phyloP scores from a whole-genome alignment of 106 monocot genomes.

The Narthecium ossifragum region DNA sequence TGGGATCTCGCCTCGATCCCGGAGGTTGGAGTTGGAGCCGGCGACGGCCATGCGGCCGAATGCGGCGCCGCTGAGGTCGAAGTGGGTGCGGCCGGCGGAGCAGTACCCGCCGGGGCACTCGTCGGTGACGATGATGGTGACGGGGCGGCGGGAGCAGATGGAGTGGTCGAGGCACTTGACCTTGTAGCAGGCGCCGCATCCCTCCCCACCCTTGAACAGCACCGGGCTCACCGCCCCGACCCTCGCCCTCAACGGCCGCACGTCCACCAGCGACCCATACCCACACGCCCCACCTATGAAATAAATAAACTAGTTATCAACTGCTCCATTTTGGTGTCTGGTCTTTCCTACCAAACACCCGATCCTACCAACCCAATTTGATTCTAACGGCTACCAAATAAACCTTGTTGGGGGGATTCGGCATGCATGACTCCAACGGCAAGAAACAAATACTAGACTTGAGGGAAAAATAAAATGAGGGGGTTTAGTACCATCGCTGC shows the following conservation, averaged over 20 bases:
- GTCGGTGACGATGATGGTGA: slow-evolving; percentile 86
- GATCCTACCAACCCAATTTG: neutral
- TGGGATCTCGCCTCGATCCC: slow-evolving; percentile 72
- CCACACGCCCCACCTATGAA: slow-evolving; percentile 86
- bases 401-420: neutral
- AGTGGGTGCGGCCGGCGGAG: slow-evolving; percentile 64
- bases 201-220: slow-evolving; percentile 78
- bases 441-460: neutral
- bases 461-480: neutral
- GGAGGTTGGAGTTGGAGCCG: slow-evolving; percentile 38
- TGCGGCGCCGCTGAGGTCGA: slow-evolving; percentile 91
- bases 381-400: neutral
- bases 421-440: neutral
- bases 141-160: slow-evolving; percentile 74
- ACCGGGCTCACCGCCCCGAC: slow-evolving; percentile 94
- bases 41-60: slow-evolving; percentile 81
- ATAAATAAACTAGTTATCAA: neutral
- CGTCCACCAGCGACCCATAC: slow-evolving; percentile 91
- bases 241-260: slow-evolving; percentile 59
- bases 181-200: slow-evolving; percentile 96
- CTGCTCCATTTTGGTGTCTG: no score
- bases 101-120: slow-evolving; percentile 96
- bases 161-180: slow-evolving; percentile 58
- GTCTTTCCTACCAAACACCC: neutral
- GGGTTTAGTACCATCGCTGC: slow-evolving; percentile 58